These are phyloP conservation scores for Lichtheimia corymbifera DNA, from an alignment of 371 early-diverging fungal genomes.

Conservation along the genomic window DNA sequence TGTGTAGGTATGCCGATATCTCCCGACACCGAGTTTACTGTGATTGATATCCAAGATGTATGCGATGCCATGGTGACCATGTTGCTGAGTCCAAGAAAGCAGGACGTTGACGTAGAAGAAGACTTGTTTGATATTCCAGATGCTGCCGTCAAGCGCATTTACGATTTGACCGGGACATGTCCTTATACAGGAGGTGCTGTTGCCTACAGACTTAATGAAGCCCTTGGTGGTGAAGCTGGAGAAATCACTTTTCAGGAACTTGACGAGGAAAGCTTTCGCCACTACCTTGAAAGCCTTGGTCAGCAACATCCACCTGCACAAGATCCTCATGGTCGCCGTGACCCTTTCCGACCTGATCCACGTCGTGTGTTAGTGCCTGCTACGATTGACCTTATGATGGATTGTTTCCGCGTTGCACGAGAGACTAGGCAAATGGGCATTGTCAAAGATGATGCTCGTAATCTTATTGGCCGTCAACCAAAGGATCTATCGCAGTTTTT, in stretches of 20 bases:
- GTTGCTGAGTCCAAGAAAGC: conserved; percentile 12
- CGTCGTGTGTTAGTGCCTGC: conserved; percentile 6
- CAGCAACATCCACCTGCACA: background rate
- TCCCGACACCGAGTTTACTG: background rate
- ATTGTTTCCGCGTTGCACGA: conserved; percentile 7
- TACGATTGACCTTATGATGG: conserved; percentile 9
- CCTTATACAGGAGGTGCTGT: conserved; percentile 7
- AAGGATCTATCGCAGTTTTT: conserved; percentile 15
- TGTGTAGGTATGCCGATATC: conserved; percentile 20
- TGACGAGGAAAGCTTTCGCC: conserved; percentile 4
- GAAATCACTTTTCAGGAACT: conserved; percentile 9
- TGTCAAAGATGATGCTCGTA: conserved; percentile 14
- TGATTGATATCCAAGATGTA: conserved; percentile 15
- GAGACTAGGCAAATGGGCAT: background rate
- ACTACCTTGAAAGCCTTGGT: conserved; percentile 8
- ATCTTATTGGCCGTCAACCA: conserved; percentile 17
- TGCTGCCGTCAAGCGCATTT: conserved; percentile 16
- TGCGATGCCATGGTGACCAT: conserved; percentile 17
- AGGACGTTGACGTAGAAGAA: conserved; percentile 7
- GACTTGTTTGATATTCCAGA: conserved; percentile 6
- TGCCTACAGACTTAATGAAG: conserved; percentile 8
- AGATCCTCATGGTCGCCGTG: background rate
- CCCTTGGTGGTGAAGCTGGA: conserved; percentile 8
- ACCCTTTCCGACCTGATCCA: background rate
- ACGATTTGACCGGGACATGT: conserved; percentile 13